Percentiles rank a stretch among this genome's conserved stretches.
These are phyloP conservation scores for Aechmea fasciata DNA, from an alignment of 176 grass and related monocot species.

Conservation along the genomic window DNA sequence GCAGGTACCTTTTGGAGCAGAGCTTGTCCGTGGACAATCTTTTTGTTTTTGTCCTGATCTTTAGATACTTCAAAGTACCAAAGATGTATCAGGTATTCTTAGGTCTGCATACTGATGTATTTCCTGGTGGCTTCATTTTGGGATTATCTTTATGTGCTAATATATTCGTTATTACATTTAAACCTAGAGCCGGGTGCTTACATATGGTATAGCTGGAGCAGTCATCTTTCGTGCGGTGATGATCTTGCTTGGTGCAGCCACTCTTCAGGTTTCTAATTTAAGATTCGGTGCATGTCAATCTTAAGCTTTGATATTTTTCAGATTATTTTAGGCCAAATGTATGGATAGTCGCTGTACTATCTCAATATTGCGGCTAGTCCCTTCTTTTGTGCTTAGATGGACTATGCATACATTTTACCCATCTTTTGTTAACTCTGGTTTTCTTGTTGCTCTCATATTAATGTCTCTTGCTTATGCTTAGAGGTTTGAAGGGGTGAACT, in stretches of 20 bases:
- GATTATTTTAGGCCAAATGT: background rate
- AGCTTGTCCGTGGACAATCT: conserved; percentile 98
- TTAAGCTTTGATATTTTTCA: conserved; percentile 12
- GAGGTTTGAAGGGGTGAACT: conserved; percentile 94
- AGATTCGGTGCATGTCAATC: background rate
- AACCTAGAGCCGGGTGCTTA: conserved; percentile 74
- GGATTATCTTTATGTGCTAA: background rate
- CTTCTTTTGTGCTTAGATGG: too few species aligned
- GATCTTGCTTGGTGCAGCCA: conserved; percentile 70
- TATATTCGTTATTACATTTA: background rate
- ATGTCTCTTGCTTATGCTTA: conserved; percentile 31
- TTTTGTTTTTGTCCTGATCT: conserved; percentile 95
- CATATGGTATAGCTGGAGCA: conserved; percentile 96
- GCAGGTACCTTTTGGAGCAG: conserved; percentile 92
- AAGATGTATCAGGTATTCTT: conserved; percentile 65
- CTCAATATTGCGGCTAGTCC: too few species aligned
- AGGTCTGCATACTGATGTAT: background rate
- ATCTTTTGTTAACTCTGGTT: conserved; percentile 4
- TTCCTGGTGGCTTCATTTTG: background rate
- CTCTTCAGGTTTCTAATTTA: conserved; percentile 56
- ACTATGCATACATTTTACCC: background rate
- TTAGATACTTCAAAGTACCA: conserved; percentile 92
- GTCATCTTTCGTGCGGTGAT: conserved; percentile 73
- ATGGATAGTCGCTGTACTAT: too few species aligned
- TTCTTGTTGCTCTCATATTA: conserved; percentile 5